Base-by-base conservation (phyloP, 257 asterid genomes). In the Capsicum chinense region DNA sequence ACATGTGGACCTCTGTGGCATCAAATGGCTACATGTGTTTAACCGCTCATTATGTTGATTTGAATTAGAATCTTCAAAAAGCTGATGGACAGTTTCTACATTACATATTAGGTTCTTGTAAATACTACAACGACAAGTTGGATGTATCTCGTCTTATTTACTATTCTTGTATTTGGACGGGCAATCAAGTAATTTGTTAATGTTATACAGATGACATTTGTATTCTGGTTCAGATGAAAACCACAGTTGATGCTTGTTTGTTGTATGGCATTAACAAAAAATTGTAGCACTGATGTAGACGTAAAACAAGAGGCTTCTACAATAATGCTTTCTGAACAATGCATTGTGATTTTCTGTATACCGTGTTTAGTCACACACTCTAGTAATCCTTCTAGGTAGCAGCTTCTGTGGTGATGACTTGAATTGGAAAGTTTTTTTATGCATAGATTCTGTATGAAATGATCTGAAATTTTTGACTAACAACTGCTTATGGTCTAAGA, bases 171-270 rank as follows among this genome's bases (percentile, higher is more conserved):
- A 26, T 26, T 26, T 60, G 99, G 99, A 79, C 94, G 97, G 92
- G 91, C 87, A n/a, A 90, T 93, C 90, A 96, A 96, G 90, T 98
- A 96, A 85, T 81, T 92, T 44, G 86, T 95, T 58, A 95, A 96
- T 87, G 85, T 90, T 70, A 94, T 96, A 87, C 99, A 94, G 97
- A 26, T 26, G 33, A 26, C 33, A 26, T 26, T 26, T 26, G 33
- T 26, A 1, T 26, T 26, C 33, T 26, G 33, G 33, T 26, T 26
- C 33, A 26, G 0, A 26, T 26, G 33, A 26, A 26, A 26, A 26
- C 33, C 33, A 26, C 33, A 26, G 33, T 1, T 26, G 33, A 26
- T 26, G 33, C 33, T 26, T 26, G 33, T 26, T 26, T 26, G 33
- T 26, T 26, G 33, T 26, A 26, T 26, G 33, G 1, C 33, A 26